Percentiles rank a stretch among this genome's conserved stretches.
These are phyloP conservation scores for Myotisia sp. DNA, from an alignment of 2,329 filamentous ascomycete species.

Conservation along the genomic window DNA sequence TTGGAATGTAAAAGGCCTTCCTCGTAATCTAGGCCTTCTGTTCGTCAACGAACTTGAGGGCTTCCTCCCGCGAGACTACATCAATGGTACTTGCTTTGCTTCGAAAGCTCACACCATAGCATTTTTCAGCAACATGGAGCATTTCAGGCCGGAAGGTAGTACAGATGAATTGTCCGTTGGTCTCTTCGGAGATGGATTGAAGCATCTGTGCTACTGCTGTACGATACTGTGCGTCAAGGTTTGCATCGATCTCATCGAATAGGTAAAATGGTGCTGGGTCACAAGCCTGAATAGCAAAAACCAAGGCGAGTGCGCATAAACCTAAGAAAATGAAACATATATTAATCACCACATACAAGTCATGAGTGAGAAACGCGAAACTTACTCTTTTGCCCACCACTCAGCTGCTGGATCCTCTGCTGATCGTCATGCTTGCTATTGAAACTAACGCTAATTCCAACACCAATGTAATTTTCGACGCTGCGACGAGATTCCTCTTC, in stretches of 20 bases:
- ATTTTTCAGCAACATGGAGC: conserved; percentile 87
- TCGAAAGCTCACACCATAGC: conserved; percentile 82
- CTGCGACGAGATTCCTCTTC: conserved; percentile 44
- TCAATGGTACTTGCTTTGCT: conserved; percentile 93
- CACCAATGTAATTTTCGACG: conserved; percentile 91
- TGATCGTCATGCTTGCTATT: conserved; percentile 98
- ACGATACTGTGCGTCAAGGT: conserved; percentile 92
- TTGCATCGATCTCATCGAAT: conserved; percentile 97
- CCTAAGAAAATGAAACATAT: conserved; percentile 34
- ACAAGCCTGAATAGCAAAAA: conserved; percentile 96
- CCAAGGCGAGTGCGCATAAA: conserved; percentile 89
- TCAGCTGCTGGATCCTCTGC: conserved; percentile 92
- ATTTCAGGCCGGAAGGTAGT: conserved; percentile 98
- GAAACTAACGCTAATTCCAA: conserved; percentile 94
- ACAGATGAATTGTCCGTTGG: conserved; percentile 78
- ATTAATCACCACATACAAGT: neutral
- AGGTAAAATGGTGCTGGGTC: conserved; percentile 98
- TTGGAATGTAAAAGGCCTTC: too few species aligned
- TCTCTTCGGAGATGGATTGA: conserved; percentile 51
- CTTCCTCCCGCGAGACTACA: conserved; percentile 74
- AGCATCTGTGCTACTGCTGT: conserved; percentile 88
- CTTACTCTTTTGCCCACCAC: conserved; percentile 92
- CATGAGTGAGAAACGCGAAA: conserved; percentile 10
- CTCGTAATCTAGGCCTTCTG: conserved; percentile 39
- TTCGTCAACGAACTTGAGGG: conserved; percentile 85